Evolutionary conservation across 306 rosid species (phyloP).

Genomic region (Trifolium pratense): DNA sequence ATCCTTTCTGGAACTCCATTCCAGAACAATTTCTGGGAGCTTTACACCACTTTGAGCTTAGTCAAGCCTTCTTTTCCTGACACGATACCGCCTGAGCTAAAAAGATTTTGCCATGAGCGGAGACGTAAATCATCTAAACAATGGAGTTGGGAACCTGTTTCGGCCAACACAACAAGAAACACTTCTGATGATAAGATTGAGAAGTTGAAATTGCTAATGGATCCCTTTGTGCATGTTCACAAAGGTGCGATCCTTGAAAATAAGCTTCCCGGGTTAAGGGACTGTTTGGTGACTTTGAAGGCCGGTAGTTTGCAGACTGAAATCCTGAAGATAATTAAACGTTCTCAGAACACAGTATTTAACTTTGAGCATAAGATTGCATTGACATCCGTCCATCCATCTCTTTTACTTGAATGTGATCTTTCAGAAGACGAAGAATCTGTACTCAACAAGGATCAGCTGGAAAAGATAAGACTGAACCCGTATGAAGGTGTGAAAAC

Average conservation of each 20-base stretch:
- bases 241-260: not conserved
- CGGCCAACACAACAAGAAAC: not conserved
- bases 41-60: conserved; percentile 38
- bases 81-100: not conserved
- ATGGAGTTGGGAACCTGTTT: not conserved
- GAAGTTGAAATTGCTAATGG: not conserved
- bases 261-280: not conserved
- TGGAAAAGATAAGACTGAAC: not conserved
- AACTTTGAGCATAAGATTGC: not conserved
- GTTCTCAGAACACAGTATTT: not conserved
- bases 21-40: conserved; percentile 49
- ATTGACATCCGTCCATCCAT: not conserved
- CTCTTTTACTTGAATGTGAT: not conserved
- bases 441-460: not conserved
- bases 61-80: conserved; percentile 6
- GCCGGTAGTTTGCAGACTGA: not conserved
- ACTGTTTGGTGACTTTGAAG: not conserved
- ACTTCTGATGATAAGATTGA: not conserved
- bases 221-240: not conserved
- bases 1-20: conserved; percentile 57
- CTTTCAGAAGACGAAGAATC: not conserved
- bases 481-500: conserved; percentile 46
- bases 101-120: not conserved
- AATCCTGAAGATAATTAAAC: not conserved
- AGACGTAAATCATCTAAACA: not conserved